Base-by-base conservation (phyloP, 2,329 filamentous ascomycete species). In the Mycosphaerella arachidis region DNA sequence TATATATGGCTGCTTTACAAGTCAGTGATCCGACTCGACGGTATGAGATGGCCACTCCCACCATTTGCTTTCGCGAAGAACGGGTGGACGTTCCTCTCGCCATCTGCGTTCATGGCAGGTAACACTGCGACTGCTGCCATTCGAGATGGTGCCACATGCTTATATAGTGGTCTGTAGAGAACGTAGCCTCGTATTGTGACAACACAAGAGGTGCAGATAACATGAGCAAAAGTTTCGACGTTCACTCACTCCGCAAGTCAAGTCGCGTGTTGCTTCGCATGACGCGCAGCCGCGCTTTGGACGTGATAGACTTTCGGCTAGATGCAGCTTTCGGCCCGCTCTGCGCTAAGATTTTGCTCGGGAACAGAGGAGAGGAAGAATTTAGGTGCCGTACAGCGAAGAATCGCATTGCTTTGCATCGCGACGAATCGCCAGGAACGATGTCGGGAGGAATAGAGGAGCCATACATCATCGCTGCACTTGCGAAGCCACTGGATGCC, bases 401-500 rank as follows among this genome's bases (percentile, higher is more conserved):
- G 24, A 24, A 24, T 24, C 24, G 43, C 43, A 18, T 16, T 46
- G 29, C 3, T 12, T 13, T 50, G 24, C 20, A 8, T 27, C 20
- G 45, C 20, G 10, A 50, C 20, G 12, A 50, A 18, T 18, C 6
- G 46, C 13, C 7, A 31, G 27, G 60, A 59, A 60, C 37, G 37
- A 67, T 67, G 65, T 65, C 65, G 55, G 62, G 61, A 46, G 62
- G 62, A 6, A 70, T 75, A 43, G 72, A 73, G 64, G 65, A 70
- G 57, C 72, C 72, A 12, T 72, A 78, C 56, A 76, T 74, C 13
- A 68, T 81, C 61, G 76, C 77, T 12, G 72, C 76, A 20, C 70
- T 81, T 54, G 74, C 78, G 27, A 74, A 73, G 61, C 77, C 79
- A 1, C 71, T 79, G 29, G 71, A 76, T 59, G 66, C 71, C 3